phyloP scores from a whole-genome alignment of 768 basidiomycete species.

The Russula foetens region DNA sequence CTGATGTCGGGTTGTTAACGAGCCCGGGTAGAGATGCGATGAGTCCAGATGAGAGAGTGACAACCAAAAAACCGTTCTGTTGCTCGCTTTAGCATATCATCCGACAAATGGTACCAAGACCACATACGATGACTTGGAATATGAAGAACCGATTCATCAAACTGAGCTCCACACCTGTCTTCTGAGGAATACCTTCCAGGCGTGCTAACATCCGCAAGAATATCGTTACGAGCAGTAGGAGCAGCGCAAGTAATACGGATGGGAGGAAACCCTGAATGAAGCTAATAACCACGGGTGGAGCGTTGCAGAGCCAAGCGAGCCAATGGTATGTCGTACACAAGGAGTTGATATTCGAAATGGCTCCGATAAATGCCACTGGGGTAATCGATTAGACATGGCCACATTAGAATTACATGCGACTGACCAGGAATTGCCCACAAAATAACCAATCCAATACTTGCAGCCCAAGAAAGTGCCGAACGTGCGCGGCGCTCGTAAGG shows the following conservation, averaged over 20 bases:
- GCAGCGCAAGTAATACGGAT: slow-evolving; percentile 76
- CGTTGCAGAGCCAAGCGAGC: slow-evolving; percentile 77
- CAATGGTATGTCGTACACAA: slow-evolving; percentile 58
- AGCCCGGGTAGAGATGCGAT: slow-evolving; percentile 59
- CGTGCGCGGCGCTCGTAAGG: slow-evolving; percentile 60
- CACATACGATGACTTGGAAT: slow-evolving; percentile 80
- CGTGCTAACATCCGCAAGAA: slow-evolving; percentile 69
- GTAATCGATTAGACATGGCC: not conserved
- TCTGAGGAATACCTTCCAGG: slow-evolving; percentile 92
- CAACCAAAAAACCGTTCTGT: slow-evolving; percentile 90
- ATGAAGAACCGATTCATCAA: slow-evolving; percentile 90
- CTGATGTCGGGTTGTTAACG: slow-evolving; percentile 55
- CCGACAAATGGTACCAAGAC: not conserved
- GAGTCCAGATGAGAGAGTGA: slow-evolving; percentile 81
- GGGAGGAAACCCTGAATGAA: slow-evolving; percentile 89
- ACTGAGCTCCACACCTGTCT: slow-evolving; percentile 76
- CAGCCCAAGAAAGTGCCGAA: slow-evolving; percentile 51
- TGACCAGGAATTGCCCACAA: slow-evolving; percentile 82
- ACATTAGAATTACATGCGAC: slow-evolving; percentile 17
- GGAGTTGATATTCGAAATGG: slow-evolving; percentile 68
- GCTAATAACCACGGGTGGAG: slow-evolving; percentile 64
- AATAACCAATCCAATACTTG: slow-evolving; percentile 74
- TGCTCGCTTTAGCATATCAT: not conserved
- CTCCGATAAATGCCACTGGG: slow-evolving; percentile 57
- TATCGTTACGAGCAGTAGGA: slow-evolving; percentile 88